phyloP scores from a whole-genome alignment of 2,329 filamentous ascomycete species.

The Coniochaeta hoffmannii region DNA sequence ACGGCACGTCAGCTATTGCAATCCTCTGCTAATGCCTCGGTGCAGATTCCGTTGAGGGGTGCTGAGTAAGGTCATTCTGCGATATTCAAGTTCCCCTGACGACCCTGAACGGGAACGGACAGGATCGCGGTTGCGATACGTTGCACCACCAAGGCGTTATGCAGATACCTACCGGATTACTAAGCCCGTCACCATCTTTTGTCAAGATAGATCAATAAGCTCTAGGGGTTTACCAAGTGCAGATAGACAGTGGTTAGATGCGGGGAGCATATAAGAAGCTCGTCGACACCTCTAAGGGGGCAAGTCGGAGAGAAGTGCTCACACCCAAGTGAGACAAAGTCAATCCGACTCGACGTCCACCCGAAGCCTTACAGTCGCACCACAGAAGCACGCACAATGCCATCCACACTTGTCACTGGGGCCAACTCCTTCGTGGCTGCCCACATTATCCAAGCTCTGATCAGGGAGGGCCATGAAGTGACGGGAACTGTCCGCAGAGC shows the following conservation, averaged over 20 bases:
- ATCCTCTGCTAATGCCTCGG: background rate
- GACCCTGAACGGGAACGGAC: background rate
- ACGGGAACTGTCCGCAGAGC: constrained; percentile 17
- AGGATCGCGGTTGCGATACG: background rate
- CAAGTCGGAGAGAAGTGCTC: background rate
- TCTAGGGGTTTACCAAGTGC: background rate
- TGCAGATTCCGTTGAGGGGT: background rate
- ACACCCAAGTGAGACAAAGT: background rate
- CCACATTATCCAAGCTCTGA: constrained; percentile 18
- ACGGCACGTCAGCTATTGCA: background rate
- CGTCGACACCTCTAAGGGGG: background rate
- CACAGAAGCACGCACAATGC: constrained; percentile 13
- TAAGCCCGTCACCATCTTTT: background rate
- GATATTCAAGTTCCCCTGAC: background rate
- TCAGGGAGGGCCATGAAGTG: constrained; percentile 16
- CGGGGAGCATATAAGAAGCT: constrained; percentile 1
- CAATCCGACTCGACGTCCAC: background rate
- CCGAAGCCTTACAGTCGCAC: background rate
- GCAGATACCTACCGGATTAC: background rate
- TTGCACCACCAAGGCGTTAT: background rate
- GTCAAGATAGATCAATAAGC: background rate
- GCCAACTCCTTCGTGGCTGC: constrained; percentile 21
- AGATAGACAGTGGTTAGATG: background rate
- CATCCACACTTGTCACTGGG: constrained; percentile 21
- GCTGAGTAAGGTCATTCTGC: background rate